Conservation (phyloP, 2,329 filamentous ascomycete species). For the Aspergillus quadrilineatus region DNA sequence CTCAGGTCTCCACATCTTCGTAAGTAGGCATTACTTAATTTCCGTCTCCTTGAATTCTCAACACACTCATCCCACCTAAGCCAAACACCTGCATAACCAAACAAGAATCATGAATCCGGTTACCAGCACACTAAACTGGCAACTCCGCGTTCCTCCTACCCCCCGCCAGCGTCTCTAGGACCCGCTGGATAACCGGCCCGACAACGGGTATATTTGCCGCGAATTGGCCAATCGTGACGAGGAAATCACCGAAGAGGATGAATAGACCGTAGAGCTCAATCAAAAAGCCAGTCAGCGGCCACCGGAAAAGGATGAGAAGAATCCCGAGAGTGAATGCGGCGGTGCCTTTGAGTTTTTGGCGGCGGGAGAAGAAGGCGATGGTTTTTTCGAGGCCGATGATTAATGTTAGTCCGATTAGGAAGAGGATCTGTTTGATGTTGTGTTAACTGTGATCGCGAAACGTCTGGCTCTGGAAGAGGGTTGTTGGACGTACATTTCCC, state of each 20-base stretch:
- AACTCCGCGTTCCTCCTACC: slow-evolving; percentile 72
- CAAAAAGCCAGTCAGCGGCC: slow-evolving; percentile 87
- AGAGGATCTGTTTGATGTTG: slow-evolving; percentile 70
- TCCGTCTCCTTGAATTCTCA: not conserved
- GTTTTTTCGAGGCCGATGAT: slow-evolving; percentile 94
- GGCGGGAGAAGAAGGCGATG: slow-evolving; percentile 87
- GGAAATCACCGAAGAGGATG: slow-evolving; percentile 92
- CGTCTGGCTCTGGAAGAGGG: slow-evolving; percentile 1
- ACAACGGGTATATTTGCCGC: slow-evolving; percentile 80
- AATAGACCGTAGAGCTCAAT: slow-evolving; percentile 92
- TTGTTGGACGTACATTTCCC: slow-evolving; percentile 71
- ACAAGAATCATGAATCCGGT: not conserved
- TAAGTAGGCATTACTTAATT: not conserved
- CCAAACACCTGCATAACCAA: not conserved
- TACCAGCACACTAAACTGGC: slow-evolving; percentile 29
- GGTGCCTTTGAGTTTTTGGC: slow-evolving; percentile 89
- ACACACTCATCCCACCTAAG: not conserved
- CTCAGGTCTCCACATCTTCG: not conserved
- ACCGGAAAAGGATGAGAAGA: slow-evolving; percentile 78
- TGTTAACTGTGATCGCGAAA: not conserved
- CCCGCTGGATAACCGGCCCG: slow-evolving; percentile 77
- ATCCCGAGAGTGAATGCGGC: slow-evolving; percentile 84
- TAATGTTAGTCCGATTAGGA: slow-evolving; percentile 91
- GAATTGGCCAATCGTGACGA: slow-evolving; percentile 87
- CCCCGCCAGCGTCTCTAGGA: slow-evolving; percentile 68